These are phyloP conservation scores for Metarhizium humberi DNA, from an alignment of 2,329 filamentous ascomycete species.

Conservation along the genomic window DNA sequence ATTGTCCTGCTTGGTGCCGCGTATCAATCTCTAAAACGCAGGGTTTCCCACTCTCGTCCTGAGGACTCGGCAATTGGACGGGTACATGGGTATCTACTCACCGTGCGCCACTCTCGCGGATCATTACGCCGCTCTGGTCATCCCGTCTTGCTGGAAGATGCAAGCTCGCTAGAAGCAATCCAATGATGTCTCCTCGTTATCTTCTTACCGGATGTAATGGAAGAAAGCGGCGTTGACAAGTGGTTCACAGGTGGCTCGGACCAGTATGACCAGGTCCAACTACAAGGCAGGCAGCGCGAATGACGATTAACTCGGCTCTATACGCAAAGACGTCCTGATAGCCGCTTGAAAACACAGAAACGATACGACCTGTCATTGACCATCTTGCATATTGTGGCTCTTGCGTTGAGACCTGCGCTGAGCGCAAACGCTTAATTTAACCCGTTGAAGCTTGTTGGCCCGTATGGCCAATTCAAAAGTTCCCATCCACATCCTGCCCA, in stretches of 20 bases:
- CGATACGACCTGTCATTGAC: neutral
- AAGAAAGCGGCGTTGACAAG: neutral
- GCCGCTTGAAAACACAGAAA: no score
- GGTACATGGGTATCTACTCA: neutral
- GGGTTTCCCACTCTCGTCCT: neutral
- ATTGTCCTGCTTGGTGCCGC: neutral
- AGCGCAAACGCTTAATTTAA: neutral
- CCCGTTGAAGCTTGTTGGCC: neutral
- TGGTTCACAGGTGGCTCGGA: neutral
- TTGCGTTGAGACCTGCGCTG: neutral
- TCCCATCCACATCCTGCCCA: neutral
- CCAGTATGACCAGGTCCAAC: neutral
- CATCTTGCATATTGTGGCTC: neutral
- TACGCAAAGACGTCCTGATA: no score
- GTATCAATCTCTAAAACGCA: neutral
- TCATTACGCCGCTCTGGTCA: neutral
- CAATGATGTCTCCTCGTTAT: conserved; percentile 4
- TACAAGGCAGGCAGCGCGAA: neutral
- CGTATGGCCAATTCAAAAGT: neutral
- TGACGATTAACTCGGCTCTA: neutral
- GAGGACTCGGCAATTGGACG: neutral
- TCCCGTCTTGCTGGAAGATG: neutral
- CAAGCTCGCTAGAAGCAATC: conserved; percentile 7
- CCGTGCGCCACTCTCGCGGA: neutral
- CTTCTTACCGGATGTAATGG: neutral